Base-by-base conservation (phyloP, 1,284 basidiomycete genomes). In the Phellinidium pouzarii region DNA sequence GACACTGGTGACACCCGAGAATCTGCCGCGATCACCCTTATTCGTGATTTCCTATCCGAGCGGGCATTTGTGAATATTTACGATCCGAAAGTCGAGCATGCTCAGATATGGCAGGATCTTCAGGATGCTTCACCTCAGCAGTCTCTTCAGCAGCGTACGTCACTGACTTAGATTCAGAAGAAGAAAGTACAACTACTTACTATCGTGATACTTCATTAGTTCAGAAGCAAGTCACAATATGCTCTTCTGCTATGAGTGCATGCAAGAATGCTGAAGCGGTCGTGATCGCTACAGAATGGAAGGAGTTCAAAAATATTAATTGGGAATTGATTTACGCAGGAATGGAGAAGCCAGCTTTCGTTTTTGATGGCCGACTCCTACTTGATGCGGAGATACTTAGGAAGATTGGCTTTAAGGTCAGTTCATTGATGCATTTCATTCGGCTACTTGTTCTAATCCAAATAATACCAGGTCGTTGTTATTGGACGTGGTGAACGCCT, bases 1-100 rank as follows among this genome's bases (percentile, higher is more conserved):
- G 93, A 96, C 70, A 97, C 94, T 20, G 94, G 94, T 59, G 94
- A 97, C 69, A 96, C 93, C 50, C 92, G 96, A 68, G 95, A 98
- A 75, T 94, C 93, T 6, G 86, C 95, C n/a, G 84, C 95, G 20
- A 97, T 98, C 71, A 88, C 91, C 19, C 82, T 99, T 60, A 87
- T 94, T 73, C 85, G 85, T 63, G 87, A 96, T 76, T 99, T 99
- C 80, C 78, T 87, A 60, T 79, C 84, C 44, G 95, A 99, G 74
- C 84, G 82, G 59, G 94, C 95, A 3, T 71, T 82, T 50, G 78
- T 98, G 62, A 86, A 82, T 55, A 77, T 98, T 61, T 98, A 94
- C 73, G 95, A 99, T 70, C 95, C 95, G 45, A 86, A 97, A 69
- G 91, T 88, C 22, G 69, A 74, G 47, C 73, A 78, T 31, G 66